Conservation (phyloP, 495 filamentous ascomycete species). For the Elasticomyces elasticus region DNA sequence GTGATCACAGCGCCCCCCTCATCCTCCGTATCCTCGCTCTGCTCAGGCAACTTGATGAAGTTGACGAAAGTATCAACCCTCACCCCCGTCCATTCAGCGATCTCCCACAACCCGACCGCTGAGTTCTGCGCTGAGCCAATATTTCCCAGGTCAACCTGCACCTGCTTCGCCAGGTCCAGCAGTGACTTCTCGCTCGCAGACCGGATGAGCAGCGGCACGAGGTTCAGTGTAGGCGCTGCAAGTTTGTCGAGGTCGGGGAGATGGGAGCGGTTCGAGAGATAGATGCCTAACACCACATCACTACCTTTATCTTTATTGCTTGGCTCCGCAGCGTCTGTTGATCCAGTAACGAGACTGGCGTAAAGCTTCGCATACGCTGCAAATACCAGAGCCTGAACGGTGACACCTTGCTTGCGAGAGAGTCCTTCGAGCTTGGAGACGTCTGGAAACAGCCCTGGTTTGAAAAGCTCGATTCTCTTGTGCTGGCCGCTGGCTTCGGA, state of each 20-base stretch:
- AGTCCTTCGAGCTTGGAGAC: constrained; percentile 24
- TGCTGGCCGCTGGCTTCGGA: constrained; percentile 4
- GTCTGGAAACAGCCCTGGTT: constrained; percentile 22
- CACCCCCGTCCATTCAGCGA: constrained; percentile 38
- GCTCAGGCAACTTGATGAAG: constrained; percentile 39
- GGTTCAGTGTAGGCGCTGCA: constrained; percentile 42
- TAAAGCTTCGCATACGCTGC: constrained; percentile 40
- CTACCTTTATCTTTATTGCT: not conserved
- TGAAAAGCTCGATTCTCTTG: constrained; percentile 36
- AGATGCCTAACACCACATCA: constrained; percentile 44
- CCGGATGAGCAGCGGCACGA: constrained; percentile 40
- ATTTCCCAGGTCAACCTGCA: constrained; percentile 39
- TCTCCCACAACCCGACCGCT: constrained; percentile 33
- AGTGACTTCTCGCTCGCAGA: constrained; percentile 23
- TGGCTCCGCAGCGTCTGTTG: not conserved
- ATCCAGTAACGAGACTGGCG: constrained; percentile 21
- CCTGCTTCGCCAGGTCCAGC: constrained; percentile 32
- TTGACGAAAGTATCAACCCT: constrained; percentile 46
- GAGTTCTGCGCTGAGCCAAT: constrained; percentile 35
- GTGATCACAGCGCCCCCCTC: not conserved
- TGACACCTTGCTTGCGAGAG: constrained; percentile 33
- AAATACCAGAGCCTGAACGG: constrained; percentile 42
- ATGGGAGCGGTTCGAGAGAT: constrained; percentile 46
- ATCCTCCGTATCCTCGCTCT: not conserved
- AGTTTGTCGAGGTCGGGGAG: constrained; percentile 31